Evolutionary conservation across 495 filamentous ascomycete species (phyloP), one percentile per base, ranked within the genome.

Genomic region (Xylaria longipes): DNA sequence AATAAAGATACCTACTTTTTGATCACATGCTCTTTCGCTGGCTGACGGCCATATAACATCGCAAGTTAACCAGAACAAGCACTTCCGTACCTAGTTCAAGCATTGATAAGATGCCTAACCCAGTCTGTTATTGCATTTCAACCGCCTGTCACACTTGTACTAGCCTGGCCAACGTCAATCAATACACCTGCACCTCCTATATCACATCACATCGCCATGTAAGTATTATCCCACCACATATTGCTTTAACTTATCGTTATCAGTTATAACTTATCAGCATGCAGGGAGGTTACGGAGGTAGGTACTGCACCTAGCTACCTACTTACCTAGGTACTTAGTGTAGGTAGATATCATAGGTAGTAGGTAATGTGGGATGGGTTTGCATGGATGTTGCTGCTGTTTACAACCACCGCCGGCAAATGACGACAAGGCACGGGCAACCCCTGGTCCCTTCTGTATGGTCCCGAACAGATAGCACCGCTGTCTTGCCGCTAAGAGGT

Each of bases 211-310:
- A 54, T 29, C 25, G 12, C 12, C 50, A 7, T 11, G 22, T 52
- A 48, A 5, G 37, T 39, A 39, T 39, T 12, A 43, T 43, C 15
- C 5, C 46, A 50, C 5, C 20, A 14, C 3, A 54, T 60, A 2
- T 35, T 60, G 57, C 9, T 22, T 60, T 60, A 60, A 37, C 57
- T 60, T 60, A 60, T 60, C 57, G 31, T 22, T 60, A 60, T 60
- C 57, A 22, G 31, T 22, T 60, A 60, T 60, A 31, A 22, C 17
- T 22, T 60, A 60, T 35, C 54, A n/a, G 8, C 17, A 5, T 4
- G 6, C 50, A 5, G 1, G 12, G n/a, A 52, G n/a, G n/a, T n/a
- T 52, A n/a, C 1, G n/a, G 3, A 50, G n/a, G 20, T 52, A 41
- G 7, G 35, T 37, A 7, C 35, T 3, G 35, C 7, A 37, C 35